Base-by-base conservation (phyloP, 768 basidiomycete species). In the Porpolomopsis calyptriformis region DNA sequence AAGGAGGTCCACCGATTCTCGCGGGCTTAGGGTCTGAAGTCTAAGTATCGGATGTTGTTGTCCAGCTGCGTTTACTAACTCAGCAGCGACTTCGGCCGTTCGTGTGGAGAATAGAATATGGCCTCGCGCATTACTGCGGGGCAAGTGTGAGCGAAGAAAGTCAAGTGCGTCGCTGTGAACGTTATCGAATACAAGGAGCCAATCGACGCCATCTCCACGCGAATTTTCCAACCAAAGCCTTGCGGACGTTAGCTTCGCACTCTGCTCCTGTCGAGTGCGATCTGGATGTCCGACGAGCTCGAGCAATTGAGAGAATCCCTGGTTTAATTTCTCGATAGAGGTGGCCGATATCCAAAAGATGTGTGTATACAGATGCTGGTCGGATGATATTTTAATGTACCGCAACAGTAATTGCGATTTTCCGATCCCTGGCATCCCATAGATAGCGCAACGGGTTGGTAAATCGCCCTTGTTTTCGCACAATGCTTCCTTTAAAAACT, bases 311-410 rank as follows among this genome's bases (percentile, higher is more conserved):
- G 18, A 4, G 39, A 40, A 40, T 4, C 39, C 39, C 22, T 24
- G 39, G 22, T 40, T 20, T 14, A 43, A 27, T 18, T 43, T 43
- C 26, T 26, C 42, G 26, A 43, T 10, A 4, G 42, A 27, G 14
- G 42, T 43, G 26, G 42, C 42, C 10, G 42, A 43, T 12, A 43
- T 27, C 42, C 22, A 43, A 9, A 43, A 23, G 20, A 41, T 24
- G 24, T 41, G 22, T 23, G 8, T 8, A 23, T 41, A n/a, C n/a
- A 19, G 24, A 4, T 11, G 25, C 42, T 23, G 42, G 31, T 27
- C n/a, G 31, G 31, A 43, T 23, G 26, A 24, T 18, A n/a, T 18
- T 29, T 29, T 27, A 6, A 16, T 23, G 14, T 11, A 29, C 24
- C 19, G 6, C 6, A 24, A 43, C 31, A 27, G 18, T 27, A 43